A percentile compares a stretch with the other conserved stretches of the same genome.
phyloP scores from a whole-genome alignment of 257 asterid species.

The Nicotiana tabacum region DNA sequence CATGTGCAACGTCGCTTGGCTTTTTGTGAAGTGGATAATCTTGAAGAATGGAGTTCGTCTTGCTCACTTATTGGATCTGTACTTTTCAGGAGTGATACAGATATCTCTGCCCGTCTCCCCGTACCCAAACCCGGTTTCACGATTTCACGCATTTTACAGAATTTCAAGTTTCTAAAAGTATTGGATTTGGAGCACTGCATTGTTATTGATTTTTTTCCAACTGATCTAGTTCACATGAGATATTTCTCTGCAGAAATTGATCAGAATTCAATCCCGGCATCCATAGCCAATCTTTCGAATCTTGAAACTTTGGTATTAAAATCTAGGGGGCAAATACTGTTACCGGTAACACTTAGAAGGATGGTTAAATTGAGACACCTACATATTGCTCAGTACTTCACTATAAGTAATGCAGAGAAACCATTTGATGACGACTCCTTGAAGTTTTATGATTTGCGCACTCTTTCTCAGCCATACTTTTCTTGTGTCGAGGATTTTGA shows the following conservation, averaged over 20 bases:
- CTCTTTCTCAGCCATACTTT: background rate
- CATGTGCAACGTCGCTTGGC: background rate
- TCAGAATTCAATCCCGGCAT: background rate
- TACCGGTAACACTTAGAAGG: background rate
- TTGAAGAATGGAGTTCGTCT: background rate
- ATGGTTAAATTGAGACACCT: conserved; percentile 2
- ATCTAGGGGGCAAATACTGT: background rate
- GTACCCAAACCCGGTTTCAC: background rate
- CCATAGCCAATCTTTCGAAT: background rate
- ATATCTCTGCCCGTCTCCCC: too few relatives aligned
- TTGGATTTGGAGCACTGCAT: background rate
- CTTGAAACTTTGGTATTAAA: conserved; percentile 5
- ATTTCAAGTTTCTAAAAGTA: background rate
- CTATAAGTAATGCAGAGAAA: background rate
- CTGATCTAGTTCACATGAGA: conserved; percentile 7
- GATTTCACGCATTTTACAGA: too few relatives aligned
- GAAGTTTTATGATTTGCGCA: background rate
- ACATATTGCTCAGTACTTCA: background rate
- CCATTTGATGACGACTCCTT: background rate
- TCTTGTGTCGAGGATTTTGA: background rate
- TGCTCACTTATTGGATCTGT: background rate
- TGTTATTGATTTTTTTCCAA: background rate
- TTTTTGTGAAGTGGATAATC: background rate
- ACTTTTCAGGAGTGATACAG: background rate
- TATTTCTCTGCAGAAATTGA: background rate